A percentile compares a stretch with the other conserved stretches of the same genome.
phyloP scores from a whole-genome alignment of 345 rosid species.

The Citrus medica region DNA sequence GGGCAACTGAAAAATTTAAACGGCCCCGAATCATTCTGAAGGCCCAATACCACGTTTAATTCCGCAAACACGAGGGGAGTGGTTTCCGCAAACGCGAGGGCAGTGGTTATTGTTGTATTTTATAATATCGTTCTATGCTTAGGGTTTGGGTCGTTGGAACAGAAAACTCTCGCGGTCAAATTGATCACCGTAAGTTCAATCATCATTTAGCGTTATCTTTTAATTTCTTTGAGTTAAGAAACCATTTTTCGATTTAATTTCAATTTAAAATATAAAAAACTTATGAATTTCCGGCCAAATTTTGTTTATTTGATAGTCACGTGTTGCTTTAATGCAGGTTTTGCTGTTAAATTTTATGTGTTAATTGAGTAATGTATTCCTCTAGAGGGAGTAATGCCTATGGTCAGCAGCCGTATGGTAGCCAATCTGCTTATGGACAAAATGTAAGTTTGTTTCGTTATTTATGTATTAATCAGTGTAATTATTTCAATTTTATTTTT shows the following conservation, averaged over 20 bases:
- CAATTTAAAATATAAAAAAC: background rate
- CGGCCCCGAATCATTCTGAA: too few species aligned
- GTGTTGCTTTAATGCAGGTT: slow-evolving; percentile 6
- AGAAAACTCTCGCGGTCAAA: background rate
- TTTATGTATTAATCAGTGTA: background rate
- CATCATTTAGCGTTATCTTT: background rate
- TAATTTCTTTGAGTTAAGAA: background rate
- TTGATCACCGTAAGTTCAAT: background rate
- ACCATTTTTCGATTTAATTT: too few species aligned
- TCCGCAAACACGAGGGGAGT: too few species aligned
- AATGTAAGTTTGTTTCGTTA: slow-evolving; percentile 46
- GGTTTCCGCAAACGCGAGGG: background rate
- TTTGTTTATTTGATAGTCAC: background rate
- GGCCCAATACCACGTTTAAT: background rate
- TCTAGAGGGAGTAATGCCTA: slow-evolving; percentile 73
- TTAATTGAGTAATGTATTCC: slow-evolving; percentile 51
- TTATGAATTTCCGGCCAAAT: background rate
- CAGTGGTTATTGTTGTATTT: background rate
- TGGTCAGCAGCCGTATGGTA: slow-evolving; percentile 69
- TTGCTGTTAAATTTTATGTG: slow-evolving; percentile 16
- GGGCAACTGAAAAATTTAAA: too few species aligned
- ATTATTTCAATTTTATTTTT: background rate
- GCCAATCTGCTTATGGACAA: slow-evolving; percentile 78
- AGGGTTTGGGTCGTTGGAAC: background rate
- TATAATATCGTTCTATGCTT: background rate